Evolutionary conservation across 805 yeast species (phyloP), one percentile per base, ranked within the genome.

Genomic region (Limtongia smithiae): DNA sequence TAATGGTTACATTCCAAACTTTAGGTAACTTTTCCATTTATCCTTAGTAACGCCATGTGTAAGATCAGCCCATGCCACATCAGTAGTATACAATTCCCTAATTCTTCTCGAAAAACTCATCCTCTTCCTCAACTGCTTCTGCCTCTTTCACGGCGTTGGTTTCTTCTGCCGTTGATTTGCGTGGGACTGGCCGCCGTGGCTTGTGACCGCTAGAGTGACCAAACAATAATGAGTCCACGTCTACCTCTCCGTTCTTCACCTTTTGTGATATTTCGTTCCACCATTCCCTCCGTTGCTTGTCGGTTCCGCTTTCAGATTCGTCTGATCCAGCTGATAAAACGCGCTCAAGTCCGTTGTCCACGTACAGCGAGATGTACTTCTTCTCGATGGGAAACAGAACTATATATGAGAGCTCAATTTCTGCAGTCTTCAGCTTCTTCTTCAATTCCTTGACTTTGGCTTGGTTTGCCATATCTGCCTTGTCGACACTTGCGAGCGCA

Each of bases 281-380:
- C 54, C 51, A 49, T 20, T 50, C 50, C 20, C 43, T 18, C 28
- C 57, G 15, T 30, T 50, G 44, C 27, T 37, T 40, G 11, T 40
- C 50, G 2, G 54, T 40, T 39, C 39, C 51, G 9, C n/a, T 37
- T 34, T 44, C 43, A 6, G 41, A 41, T 25, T 17, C 40, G 18
- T 33, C 21, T 17, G 44, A 31, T 8, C 17, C 30, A 8, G 21
- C 44, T 14, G 35, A 24, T 22, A 36, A 12, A 4, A 48, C 14
- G 4, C 42, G 21, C 18, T 45, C 43, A 9, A 50, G 35, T 11
- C 51, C 57, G 21, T 40, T 42, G 17, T 44, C 57, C 18, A 41
- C 62, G 31, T 59, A 60, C 22, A 59, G 27, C 20, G 62, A 50
- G 5, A 60, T 53, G 32, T 59, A 59, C 39, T 55, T 54, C 32